Evolutionary conservation across 352 stramenopile genomes (phyloP).

Genomic region (Blastocystis sp.): DNA sequence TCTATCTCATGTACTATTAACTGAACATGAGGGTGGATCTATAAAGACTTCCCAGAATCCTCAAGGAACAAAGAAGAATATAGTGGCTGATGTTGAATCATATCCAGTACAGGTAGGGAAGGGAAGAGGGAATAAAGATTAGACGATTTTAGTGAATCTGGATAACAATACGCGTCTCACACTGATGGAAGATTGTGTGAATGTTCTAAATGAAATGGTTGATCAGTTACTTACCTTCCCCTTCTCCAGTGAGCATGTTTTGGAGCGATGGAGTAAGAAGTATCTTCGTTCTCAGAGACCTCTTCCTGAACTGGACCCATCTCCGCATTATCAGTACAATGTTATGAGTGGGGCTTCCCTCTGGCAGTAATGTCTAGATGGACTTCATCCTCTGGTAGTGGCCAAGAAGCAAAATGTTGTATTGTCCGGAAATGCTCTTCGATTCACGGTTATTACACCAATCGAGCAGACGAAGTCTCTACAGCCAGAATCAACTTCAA

Average conservation of each 20-base stretch:
- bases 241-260: neutral
- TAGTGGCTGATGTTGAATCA: neutral
- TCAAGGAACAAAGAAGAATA: neutral
- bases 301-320: neutral
- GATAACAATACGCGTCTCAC: conserved; percentile 21
- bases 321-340: conserved; percentile 1
- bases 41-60: neutral
- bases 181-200: neutral
- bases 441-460: neutral
- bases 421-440: neutral
- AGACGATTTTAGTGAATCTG: conserved; percentile 57
- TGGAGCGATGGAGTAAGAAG: conserved; percentile 24
- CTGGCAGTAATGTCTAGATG: neutral
- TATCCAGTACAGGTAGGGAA: neutral
- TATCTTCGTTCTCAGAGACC: conserved; percentile 51
- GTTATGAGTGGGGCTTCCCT: neutral
- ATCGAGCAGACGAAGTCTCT: neutral
- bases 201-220: conserved; percentile 31
- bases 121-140: neutral
- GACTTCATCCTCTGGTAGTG: conserved; percentile 17
- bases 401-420: conserved; percentile 24
- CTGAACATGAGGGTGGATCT: neutral
- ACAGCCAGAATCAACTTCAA: neutral
- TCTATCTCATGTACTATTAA: conserved; percentile 19
- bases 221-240: neutral